phyloP scores from a whole-genome alignment of 108 stramenopile species.

The Skeletonema grethae region DNA sequence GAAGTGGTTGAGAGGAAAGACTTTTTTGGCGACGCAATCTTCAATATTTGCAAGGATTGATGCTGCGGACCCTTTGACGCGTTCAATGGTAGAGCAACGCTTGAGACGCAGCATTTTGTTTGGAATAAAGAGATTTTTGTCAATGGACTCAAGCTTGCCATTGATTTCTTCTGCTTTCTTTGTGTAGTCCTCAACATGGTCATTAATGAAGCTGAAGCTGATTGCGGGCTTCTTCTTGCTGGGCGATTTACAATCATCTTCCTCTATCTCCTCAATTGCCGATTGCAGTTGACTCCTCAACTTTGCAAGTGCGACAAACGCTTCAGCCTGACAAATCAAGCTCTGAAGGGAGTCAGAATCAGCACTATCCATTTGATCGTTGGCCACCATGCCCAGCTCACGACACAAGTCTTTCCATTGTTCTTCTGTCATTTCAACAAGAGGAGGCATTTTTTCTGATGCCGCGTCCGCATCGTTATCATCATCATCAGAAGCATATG shows the following conservation, averaged over 20 bases:
- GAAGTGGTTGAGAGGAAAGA: conserved; percentile 9
- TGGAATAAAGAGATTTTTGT: conserved; percentile 18
- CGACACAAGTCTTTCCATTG: conserved; percentile 5
- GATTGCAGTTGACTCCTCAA: conserved; percentile 12
- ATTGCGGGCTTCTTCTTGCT: background rate
- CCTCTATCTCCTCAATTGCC: background rate
- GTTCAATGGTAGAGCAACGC: background rate
- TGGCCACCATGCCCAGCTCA: conserved; percentile 6
- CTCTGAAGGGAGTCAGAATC: background rate
- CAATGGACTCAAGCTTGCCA: background rate
- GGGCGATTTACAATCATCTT: background rate
- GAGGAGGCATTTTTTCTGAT: background rate
- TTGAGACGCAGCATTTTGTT: background rate
- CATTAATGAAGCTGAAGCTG: background rate
- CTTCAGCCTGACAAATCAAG: conserved; percentile 15
- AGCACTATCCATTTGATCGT: background rate
- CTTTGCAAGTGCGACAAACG: conserved; percentile 21
- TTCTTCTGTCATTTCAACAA: conserved; percentile 9
- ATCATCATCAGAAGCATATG: conserved; percentile 6
- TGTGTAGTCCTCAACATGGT: conserved; percentile 7
- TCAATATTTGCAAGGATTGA: conserved; percentile 2
- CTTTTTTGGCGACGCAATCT: conserved; percentile 6
- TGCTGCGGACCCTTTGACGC: background rate
- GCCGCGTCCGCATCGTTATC: background rate
- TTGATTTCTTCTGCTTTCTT: conserved; percentile 1